These are phyloP conservation scores for Forsythia suspensa DNA, from an alignment of 257 asterid species.

Conservation along the genomic window DNA sequence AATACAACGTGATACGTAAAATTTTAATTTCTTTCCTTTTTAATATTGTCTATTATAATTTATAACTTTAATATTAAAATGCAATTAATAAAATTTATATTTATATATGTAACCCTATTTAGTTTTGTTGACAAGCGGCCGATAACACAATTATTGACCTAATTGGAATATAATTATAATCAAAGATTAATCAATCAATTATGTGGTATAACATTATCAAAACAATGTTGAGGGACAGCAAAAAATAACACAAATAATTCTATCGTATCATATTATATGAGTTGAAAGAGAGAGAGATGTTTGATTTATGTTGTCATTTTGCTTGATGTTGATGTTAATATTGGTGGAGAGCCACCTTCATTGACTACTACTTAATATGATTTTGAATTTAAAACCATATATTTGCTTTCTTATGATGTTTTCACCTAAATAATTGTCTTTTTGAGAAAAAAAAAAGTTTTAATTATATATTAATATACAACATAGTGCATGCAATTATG, in stretches of 20 bases:
- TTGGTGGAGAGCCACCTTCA: constrained; percentile 10
- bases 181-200: neutral
- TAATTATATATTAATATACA: neutral
- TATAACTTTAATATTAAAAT: too few species aligned
- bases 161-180: neutral
- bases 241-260: neutral
- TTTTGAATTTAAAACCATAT: neutral
- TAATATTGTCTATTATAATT: too few species aligned
- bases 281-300: constrained; percentile 3
- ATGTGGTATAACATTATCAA: neutral
- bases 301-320: neutral
- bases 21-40: too few species aligned
- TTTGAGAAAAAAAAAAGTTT: neutral
- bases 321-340: constrained; percentile 3
- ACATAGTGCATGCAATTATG: constrained; percentile 1
- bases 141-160: neutral
- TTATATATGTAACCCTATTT: too few species aligned
- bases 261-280: neutral
- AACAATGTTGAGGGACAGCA: neutral
- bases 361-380: neutral
- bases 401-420: constrained; percentile 9
- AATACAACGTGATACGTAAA: too few species aligned
- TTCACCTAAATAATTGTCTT: constrained; percentile 1
- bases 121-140: neutral
- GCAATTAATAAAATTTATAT: too few species aligned